Conservation (phyloP, 2,329 filamentous ascomycete genomes). For the Daldinia sp. region DNA sequence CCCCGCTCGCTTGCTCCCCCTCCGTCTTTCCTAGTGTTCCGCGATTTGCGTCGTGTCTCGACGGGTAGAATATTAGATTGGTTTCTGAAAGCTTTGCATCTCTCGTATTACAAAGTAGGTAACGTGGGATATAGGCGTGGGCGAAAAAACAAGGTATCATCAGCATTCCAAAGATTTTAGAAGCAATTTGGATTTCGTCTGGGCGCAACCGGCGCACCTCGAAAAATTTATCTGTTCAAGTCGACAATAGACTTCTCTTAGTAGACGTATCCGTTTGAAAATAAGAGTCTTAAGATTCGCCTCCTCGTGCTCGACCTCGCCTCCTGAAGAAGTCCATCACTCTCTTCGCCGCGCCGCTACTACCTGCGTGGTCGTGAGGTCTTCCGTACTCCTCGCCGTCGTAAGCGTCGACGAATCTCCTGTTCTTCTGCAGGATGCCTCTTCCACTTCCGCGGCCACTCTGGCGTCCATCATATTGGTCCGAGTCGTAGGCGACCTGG, state of each 20-base stretch:
- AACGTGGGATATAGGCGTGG: slow-evolving; percentile 38
- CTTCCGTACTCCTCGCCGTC: slow-evolving; percentile 76
- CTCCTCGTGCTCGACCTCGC: slow-evolving; percentile 79
- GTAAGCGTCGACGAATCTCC: slow-evolving; percentile 90
- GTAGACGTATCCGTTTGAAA: slow-evolving; percentile 4
- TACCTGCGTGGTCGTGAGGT: slow-evolving; percentile 77
- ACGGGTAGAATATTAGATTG: slow-evolving; percentile 38
- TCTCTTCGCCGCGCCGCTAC: slow-evolving; percentile 85
- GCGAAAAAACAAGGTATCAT: slow-evolving; percentile 38
- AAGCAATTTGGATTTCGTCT: slow-evolving; percentile 31
- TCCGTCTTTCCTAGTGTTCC: slow-evolving; percentile 13
- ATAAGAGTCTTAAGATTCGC: slow-evolving; percentile 55
- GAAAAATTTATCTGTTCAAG: slow-evolving; percentile 14
- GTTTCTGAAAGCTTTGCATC: slow-evolving; percentile 26
- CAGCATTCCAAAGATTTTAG: slow-evolving; percentile 31
- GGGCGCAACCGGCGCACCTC: slow-evolving; percentile 18
- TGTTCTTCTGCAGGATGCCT: slow-evolving; percentile 83
- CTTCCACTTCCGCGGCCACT: slow-evolving; percentile 57
- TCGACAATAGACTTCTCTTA: slow-evolving; percentile 11
- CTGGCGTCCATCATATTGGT: slow-evolving; percentile 58
- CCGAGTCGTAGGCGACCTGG: slow-evolving; percentile 59
- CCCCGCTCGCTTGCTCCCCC: background rate
- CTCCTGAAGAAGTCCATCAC: slow-evolving; percentile 99
- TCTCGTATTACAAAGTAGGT: slow-evolving; percentile 42
- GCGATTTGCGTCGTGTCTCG: slow-evolving; percentile 20